A percentile compares a stretch with the other conserved stretches of the same genome.
Conservation (phyloP, 768 basidiomycete species). For the Leucogyrophana mollusca region DNA sequence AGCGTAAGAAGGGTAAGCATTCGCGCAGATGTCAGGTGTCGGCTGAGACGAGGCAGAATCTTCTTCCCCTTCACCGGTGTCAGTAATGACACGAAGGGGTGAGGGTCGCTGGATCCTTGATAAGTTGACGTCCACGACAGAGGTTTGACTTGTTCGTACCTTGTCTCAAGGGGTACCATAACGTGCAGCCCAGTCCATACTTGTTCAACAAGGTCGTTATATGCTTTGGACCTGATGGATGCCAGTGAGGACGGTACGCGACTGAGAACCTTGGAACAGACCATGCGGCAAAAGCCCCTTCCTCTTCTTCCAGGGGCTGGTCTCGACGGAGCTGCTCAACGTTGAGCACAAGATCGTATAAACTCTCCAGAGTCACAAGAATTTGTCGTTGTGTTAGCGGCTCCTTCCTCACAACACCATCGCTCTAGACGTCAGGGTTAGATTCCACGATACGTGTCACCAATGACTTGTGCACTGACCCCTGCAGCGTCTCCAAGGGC, state of each 20-base stretch:
- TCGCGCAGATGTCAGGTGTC: conserved; percentile 75
- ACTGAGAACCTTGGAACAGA: conserved; percentile 23
- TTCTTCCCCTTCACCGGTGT: conserved; percentile 90
- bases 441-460: neutral
- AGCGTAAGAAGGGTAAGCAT: conserved; percentile 88
- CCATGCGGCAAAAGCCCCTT: conserved; percentile 45
- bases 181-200: conserved; percentile 84
- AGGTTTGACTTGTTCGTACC: conserved; percentile 42
- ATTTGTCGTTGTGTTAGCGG: conserved; percentile 80
- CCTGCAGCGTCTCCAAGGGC: conserved; percentile 63
- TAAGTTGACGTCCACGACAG: neutral
- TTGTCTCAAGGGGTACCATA: conserved; percentile 91
- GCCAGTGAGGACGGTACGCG: conserved; percentile 1
- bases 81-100: conserved; percentile 94
- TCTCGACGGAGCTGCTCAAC: conserved; percentile 85
- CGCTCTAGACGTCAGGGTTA: conserved; percentile 40
- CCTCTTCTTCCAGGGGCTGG: conserved; percentile 58
- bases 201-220: conserved; percentile 57
- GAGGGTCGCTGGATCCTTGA: conserved; percentile 64
- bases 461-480: conserved; percentile 32
- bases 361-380: conserved; percentile 72
- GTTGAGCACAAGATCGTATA: conserved; percentile 83
- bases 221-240: conserved; percentile 54
- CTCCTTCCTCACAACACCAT: conserved; percentile 61
- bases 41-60: conserved; percentile 83